Evolutionary conservation across 805 yeast species (phyloP), one percentile per base, ranked within the genome.

Genomic region (Cyberlindnera saturnus): DNA sequence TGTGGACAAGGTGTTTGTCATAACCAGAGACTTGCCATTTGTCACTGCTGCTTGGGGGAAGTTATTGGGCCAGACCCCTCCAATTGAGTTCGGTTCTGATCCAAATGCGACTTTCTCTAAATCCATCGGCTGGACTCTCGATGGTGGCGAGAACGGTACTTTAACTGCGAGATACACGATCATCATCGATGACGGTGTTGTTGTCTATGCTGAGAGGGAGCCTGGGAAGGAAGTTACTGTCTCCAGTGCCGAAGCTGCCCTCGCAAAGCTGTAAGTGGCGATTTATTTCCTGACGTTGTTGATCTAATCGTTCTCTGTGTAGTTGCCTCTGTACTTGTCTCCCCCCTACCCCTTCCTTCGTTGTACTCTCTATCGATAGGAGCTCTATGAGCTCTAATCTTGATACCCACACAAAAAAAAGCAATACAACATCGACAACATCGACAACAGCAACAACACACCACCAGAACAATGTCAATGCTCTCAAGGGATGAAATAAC

Each of bases 151-250:
- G 18, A 67, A 60, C 42, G 87, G 86, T 33, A 59, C 65, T 45
- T 75, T 90, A 67, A 76, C 86, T 42, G 70, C 72, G 50, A 77
- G 96, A 66, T 86, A 79, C 66, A 88, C 91, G 36, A 67, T 82
- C 45, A 69, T 88, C 48, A 79, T 85, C 41, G 80, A 78, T 53
- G 64, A 76, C 45, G 82, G 81, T 54, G 64, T 65, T 46, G 72
- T 79, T 45, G 62, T 64, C 41, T 79, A 77, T 61, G 64, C 72
- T 32, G 71, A 60, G 46, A 58, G 56, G 51, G 71, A 66, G 46
- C 40, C 44, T 1, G 54, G 41, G n/a, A 29, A 28, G 10, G 62
- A 45, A 3, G 61, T 59, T 20, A 49, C 56, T 31, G 62, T 59
- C 30, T 51, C 56, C 11, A 38, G 57, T 33, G 61, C 60, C 19